Evolutionary conservation across 2,329 filamentous ascomycete species (phyloP), one percentile per base, ranked within the genome.

Genomic region (Lachnum nothofagi): DNA sequence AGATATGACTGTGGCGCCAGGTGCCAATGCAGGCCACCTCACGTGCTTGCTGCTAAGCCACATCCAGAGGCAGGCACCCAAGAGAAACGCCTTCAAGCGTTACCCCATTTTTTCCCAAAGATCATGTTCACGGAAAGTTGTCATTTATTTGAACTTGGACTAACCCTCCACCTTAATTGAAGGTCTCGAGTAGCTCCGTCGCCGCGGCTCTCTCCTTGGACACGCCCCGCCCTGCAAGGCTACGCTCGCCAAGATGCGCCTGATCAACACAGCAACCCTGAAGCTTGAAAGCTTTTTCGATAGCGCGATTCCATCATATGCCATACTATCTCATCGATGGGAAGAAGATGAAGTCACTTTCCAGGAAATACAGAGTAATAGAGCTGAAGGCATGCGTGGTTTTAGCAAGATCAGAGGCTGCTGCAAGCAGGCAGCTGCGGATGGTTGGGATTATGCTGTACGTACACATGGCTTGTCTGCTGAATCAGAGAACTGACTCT

Each of bases 241-340:
- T 27, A 27, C 25, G 25, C 6, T 6, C 12, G 6, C 25, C 6
- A 27, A 6, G 6, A 47, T 55, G 49, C 29, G 49, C n/a, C 38
- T 52, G 20, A 24, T 52, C 17, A 48, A 52, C 27, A 49, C 49
- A 8, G 33, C 37, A 17, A 52, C 34, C 3, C 25, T 45, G 17
- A 8, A 42, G 23, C 34, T 52, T 4, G 19, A 48, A 8, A 45
- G 48, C n/a, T 48, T 49, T n/a, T 45, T 42, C 22, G 46, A 29
- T 10, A 31, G 42, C 9, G n/a, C 38, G 12, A 52, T 47, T 19
- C 53, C 53, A 9, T 24, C 37, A 6, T 60, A 59, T 42, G 58
- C 50, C 10, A 60, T 60, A 16, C 49, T 58, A 3, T 57, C 56
- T 14, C 58, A 60, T 35, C 46, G 42, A 12, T 60, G 58, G 58